These are phyloP conservation scores for Fusarium nodosum DNA, from an alignment of 2,329 filamentous ascomycete species.

Conservation along the genomic window DNA sequence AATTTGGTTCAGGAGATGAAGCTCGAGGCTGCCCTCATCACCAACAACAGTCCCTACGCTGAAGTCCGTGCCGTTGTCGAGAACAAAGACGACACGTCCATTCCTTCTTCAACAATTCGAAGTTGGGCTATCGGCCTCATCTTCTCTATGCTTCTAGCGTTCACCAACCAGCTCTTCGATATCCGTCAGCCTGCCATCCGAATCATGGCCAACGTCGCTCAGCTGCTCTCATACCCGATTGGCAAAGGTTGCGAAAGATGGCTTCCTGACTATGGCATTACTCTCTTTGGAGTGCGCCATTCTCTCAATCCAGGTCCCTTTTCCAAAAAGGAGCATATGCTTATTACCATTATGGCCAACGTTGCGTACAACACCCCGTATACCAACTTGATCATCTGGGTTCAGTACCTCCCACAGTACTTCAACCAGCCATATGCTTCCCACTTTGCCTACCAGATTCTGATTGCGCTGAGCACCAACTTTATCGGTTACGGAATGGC, in stretches of 20 bases:
- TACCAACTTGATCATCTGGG: constrained; percentile 69
- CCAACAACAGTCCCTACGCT: constrained; percentile 69
- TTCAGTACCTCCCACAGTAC: constrained; percentile 65
- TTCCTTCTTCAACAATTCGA: constrained; percentile 67
- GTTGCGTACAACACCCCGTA: constrained; percentile 67
- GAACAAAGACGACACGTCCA: constrained; percentile 65
- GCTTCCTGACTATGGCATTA: constrained; percentile 66
- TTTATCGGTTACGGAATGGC: constrained; percentile 72
- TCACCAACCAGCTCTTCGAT: constrained; percentile 70
- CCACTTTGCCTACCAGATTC: constrained; percentile 67
- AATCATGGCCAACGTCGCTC: constrained; percentile 68
- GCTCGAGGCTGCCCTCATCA: constrained; percentile 67
- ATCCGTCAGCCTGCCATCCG: constrained; percentile 68
- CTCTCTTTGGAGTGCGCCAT: constrained; percentile 60
- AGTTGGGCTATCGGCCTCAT: constrained; percentile 67
- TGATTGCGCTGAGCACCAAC: constrained; percentile 68
- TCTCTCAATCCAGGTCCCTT: constrained; percentile 69
- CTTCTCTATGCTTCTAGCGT: constrained; percentile 64
- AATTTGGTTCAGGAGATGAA: constrained; percentile 67
- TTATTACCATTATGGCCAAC: constrained; percentile 74
- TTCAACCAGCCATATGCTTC: constrained; percentile 68
- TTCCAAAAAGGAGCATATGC: constrained; percentile 72
- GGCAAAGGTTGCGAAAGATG: constrained; percentile 65
- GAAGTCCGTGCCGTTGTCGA: constrained; percentile 69
- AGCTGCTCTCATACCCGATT: constrained; percentile 68